Evolutionary conservation across 139 green algal species (phyloP).

Genomic region (Picochlorum sp.): DNA sequence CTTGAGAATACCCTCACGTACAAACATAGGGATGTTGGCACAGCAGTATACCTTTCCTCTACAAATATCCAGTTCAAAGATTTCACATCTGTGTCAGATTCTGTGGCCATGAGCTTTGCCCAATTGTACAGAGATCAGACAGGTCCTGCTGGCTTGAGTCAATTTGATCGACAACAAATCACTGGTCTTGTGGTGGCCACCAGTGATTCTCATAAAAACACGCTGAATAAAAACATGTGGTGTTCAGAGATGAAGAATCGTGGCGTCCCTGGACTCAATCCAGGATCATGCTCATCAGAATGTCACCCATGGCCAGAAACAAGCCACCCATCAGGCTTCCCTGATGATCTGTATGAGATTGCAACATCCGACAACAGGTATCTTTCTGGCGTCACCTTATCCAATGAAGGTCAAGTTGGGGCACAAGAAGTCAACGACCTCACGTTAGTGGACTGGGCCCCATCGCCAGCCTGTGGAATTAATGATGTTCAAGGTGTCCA

Average conservation of each 20-base stretch:
- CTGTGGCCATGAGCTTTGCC: not conserved
- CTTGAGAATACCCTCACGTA: slow-evolving; percentile 1
- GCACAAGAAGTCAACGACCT: not conserved
- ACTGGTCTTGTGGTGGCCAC: not conserved
- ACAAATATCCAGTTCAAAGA: not conserved
- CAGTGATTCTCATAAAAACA: not conserved
- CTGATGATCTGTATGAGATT: not conserved
- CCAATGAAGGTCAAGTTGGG: not conserved
- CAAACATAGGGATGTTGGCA: not conserved
- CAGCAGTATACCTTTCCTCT: not conserved
- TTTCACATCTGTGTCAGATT: not conserved
- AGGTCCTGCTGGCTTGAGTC: not conserved
- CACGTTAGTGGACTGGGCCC: not conserved
- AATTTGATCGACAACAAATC: slow-evolving; percentile 3
- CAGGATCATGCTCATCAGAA: not conserved
- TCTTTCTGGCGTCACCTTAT: not conserved
- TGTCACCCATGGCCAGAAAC: slow-evolving; percentile 1
- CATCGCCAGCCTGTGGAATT: not conserved
- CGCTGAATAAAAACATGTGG: slow-evolving; percentile 1
- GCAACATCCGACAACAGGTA: not conserved
- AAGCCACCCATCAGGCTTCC: not conserved
- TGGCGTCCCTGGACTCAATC: not conserved
- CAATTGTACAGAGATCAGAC: not conserved
- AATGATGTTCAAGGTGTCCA: not conserved
- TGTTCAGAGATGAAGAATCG: not conserved